These are phyloP conservation scores for Radiomyces spectabilis DNA, from an alignment of 192 early-diverging fungal species.

Conservation along the genomic window DNA sequence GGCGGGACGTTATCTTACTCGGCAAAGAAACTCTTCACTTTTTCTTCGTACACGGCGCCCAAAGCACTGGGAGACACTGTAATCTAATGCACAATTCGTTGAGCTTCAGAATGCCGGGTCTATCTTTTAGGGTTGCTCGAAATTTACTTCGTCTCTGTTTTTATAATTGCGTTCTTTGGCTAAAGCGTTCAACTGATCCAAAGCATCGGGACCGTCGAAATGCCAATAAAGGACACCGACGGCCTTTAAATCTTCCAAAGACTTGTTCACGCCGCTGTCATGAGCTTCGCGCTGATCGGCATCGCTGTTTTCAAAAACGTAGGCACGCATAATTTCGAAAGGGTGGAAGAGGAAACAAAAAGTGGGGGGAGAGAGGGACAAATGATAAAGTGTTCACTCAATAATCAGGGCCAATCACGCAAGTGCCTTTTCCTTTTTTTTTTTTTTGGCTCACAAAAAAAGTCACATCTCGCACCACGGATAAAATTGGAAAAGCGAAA, in stretches of 20 bases:
- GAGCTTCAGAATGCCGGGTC: neutral
- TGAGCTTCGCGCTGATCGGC: conserved; percentile 77
- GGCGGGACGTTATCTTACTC: too few species aligned
- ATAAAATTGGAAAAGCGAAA: too few species aligned
- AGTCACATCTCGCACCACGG: too few species aligned
- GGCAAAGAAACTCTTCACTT: conserved; percentile 87
- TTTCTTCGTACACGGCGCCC: conserved; percentile 81
- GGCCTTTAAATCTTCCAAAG: conserved; percentile 57
- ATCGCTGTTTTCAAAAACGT: conserved; percentile 58
- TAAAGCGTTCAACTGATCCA: conserved; percentile 60
- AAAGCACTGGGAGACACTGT: conserved; percentile 71
- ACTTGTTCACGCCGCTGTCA: conserved; percentile 54
- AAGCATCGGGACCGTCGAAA: conserved; percentile 43
- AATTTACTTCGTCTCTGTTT: conserved; percentile 76
- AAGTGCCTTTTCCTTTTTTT: neutral
- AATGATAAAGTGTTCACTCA: neutral
- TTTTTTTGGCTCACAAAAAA: too few species aligned
- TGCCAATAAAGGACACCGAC: conserved; percentile 74
- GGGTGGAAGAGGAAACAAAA: conserved; percentile 2
- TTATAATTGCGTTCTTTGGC: conserved; percentile 77
- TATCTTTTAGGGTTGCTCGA: neutral
- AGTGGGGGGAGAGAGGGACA: neutral
- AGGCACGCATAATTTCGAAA: conserved; percentile 59
- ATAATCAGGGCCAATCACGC: neutral
- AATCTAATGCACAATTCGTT: conserved; percentile 42